Evolutionary conservation across 108 stramenopile genomes (phyloP), one percentile per base, ranked within the genome.

Genomic region (Seminavis robusta): DNA sequence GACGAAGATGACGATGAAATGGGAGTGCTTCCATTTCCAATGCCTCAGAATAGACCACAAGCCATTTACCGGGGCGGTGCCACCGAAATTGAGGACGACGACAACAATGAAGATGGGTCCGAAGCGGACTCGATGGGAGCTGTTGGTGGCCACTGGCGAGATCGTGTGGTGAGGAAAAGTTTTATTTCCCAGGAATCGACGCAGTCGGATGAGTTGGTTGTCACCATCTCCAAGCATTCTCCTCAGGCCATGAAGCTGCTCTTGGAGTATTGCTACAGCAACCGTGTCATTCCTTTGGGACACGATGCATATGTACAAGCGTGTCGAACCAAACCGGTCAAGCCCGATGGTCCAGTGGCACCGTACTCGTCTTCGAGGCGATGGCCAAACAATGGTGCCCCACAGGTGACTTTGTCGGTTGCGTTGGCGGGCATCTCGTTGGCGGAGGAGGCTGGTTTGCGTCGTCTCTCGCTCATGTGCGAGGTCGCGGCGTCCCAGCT

Each of bases 251-350:
- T 94, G 29, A 79, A 82, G 46, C 59, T 94, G 19, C 56, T 94
- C n/a, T 54, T 94, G 46, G 92, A 94, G 54, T 90, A 94, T 54
- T 75, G 80, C 62, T 94, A 88, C 67, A 94, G 88, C 1, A 90
- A 94, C 56, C 82, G 88, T 44, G 86, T 90, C 16, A 62, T 59
- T 10, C 59, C 68, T 17, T 74, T 94, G 8, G 92, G 92, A 5
- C 61, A 68, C 17, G 61, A 83, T 31, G 92, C 88, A 15, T 90
- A 88, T 42, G 48, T 61, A 11, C 63, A 61, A 43, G 69, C 85
- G 10, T 76, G 79, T 59, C 50, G 74, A 59, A 62, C 66, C 10
- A 53, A 29, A 48, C 74, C 67, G 6, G 24, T 24, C n/a, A 52
- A 48, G 26, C n/a, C n/a, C 4, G n/a, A 62, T 1, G 79, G 69